A percentile compares a stretch with the other conserved stretches of the same genome.
Conservation (phyloP, 192 early-diverging fungal species). For the Chytriomyces confervae region DNA sequence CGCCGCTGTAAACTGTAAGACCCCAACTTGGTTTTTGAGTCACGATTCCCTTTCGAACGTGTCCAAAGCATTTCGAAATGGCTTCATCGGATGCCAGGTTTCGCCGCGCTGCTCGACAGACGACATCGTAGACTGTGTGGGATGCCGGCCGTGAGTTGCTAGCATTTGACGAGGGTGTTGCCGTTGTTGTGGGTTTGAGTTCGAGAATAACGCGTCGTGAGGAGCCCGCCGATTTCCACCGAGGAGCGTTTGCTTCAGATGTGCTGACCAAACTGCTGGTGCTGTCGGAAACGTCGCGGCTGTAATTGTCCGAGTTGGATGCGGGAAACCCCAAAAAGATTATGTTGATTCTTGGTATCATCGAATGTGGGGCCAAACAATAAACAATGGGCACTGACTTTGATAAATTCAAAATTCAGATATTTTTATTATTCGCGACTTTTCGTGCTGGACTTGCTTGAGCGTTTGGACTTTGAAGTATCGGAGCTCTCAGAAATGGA, state of each 20-base stretch:
- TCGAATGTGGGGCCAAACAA: neutral
- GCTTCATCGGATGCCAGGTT: slow-evolving; percentile 10
- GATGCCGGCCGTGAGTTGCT: too few relatives aligned
- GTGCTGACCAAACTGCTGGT: neutral
- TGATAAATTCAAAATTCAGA: too few relatives aligned
- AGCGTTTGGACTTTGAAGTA: too few relatives aligned
- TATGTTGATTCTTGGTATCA: slow-evolving; percentile 19
- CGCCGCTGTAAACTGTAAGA: slow-evolving; percentile 23
- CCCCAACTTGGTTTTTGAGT: neutral
- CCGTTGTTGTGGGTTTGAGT: neutral
- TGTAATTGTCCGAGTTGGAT: neutral
- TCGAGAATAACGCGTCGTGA: slow-evolving; percentile 13
- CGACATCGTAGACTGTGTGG: slow-evolving; percentile 15
- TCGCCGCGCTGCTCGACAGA: slow-evolving; percentile 7
- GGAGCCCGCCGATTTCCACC: slow-evolving; percentile 21
- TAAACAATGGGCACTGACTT: too few relatives aligned
- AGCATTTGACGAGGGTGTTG: neutral
- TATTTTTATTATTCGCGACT: too few relatives aligned
- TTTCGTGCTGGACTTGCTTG: too few relatives aligned
- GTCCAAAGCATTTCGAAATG: neutral
- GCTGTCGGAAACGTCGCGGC: neutral
- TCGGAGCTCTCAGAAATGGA: too few relatives aligned
- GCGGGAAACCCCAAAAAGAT: slow-evolving; percentile 19
- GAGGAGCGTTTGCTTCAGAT: neutral
- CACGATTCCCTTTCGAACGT: neutral